A percentile compares a stretch with the other conserved stretches of the same genome.
These are phyloP conservation scores for Apiospora sp. DNA, from an alignment of 2,329 filamentous ascomycete species.

Conservation along the genomic window DNA sequence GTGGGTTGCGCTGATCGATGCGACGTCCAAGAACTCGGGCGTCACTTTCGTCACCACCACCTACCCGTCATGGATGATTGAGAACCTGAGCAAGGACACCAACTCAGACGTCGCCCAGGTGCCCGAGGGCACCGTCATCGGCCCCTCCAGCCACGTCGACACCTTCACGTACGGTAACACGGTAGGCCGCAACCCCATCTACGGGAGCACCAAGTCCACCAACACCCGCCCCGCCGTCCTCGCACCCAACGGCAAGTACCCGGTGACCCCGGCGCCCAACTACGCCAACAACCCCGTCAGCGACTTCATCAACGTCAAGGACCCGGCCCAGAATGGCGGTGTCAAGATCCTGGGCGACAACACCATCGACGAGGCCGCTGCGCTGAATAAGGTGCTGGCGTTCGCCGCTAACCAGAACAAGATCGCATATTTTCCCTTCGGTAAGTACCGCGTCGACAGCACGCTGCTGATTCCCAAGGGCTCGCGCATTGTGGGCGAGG, in stretches of 20 bases:
- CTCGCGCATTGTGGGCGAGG: conserved; percentile 61
- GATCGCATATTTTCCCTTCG: conserved; percentile 63
- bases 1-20: conserved; percentile 52
- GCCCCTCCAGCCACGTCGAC: conserved; percentile 41
- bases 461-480: conserved; percentile 59
- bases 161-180: conserved; percentile 54
- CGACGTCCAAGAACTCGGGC: conserved; percentile 50
- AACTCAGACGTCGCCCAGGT: conserved; percentile 46
- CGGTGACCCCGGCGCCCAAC: conserved; percentile 48
- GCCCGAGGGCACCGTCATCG: conserved; percentile 42
- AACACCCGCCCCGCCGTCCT: conserved; percentile 45
- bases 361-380: conserved; percentile 46
- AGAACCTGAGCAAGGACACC: conserved; percentile 49
- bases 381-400: conserved; percentile 48
- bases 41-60: conserved; percentile 47
- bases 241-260: conserved; percentile 48
- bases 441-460: conserved; percentile 60
- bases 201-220: conserved; percentile 43
- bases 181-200: conserved; percentile 48
- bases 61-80: conserved; percentile 52
- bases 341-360: conserved; percentile 47
- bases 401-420: conserved; percentile 48
- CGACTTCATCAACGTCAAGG: conserved; percentile 52
- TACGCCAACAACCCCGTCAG: conserved; percentile 45
- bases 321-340: conserved; percentile 48